phyloP scores from a whole-genome alignment of 768 basidiomycete genomes.

The Mycena venus region DNA sequence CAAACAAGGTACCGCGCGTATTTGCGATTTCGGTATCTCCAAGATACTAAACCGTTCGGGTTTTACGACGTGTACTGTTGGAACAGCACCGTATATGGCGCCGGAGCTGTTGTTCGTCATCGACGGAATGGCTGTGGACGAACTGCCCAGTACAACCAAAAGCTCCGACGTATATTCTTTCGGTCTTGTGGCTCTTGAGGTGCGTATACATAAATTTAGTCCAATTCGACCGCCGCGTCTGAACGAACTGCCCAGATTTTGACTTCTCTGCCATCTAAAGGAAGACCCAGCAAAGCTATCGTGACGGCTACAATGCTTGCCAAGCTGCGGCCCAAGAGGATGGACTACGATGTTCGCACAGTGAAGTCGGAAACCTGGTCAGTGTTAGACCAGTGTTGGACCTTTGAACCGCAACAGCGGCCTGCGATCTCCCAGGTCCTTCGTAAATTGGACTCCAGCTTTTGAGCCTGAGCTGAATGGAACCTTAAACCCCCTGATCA shows the following conservation, averaged over 20 bases:
- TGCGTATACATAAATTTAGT: not conserved
- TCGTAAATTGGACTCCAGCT: too few relatives aligned
- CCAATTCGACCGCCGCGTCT: not conserved
- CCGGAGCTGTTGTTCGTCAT: constrained; percentile 17
- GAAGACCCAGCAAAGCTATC: constrained; percentile 11
- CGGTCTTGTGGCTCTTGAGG: constrained; percentile 21
- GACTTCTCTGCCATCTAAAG: constrained; percentile 5
- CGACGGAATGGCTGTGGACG: not conserved
- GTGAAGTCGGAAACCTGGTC: not conserved
- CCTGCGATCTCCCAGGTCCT: not conserved
- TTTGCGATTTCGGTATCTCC: constrained; percentile 30
- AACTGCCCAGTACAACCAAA: constrained; percentile 8
- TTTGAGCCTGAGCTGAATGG: too few relatives aligned
- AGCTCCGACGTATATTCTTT: constrained; percentile 29
- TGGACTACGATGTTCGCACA: not conserved
- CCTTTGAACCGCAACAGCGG: not conserved
- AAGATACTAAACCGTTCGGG: constrained; percentile 19
- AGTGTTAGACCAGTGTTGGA: constrained; percentile 6
- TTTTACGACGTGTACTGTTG: too few relatives aligned
- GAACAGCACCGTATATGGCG: too few relatives aligned
- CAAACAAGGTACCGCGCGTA: constrained; percentile 2
- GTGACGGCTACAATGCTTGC: not conserved
- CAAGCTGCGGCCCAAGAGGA: not conserved
- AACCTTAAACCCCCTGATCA: too few relatives aligned
- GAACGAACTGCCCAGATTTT: not conserved